These are phyloP conservation scores for Micractinium conductrix DNA, from an alignment of 139 green algal species.

Conservation along the genomic window DNA sequence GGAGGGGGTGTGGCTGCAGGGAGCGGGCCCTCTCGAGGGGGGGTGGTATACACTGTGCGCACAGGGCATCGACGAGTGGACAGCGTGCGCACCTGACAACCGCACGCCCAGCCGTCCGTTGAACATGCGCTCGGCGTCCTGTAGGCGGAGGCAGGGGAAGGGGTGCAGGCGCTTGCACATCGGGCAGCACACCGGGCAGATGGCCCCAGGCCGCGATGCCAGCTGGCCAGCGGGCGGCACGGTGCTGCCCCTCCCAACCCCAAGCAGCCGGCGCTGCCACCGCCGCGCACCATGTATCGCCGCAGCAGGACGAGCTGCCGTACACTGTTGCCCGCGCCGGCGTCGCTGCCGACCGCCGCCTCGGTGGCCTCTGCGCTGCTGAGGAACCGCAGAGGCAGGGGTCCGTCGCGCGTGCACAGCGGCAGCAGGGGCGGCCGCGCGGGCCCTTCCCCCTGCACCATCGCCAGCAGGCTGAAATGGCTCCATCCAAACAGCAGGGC, in stretches of 20 bases:
- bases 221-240: too few relatives aligned
- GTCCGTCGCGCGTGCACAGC: conserved; percentile 19
- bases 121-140: not conserved
- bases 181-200: too few relatives aligned
- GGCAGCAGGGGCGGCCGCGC: conserved; percentile 32
- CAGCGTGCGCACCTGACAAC: conserved; percentile 1
- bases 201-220: too few relatives aligned
- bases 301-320: conserved; percentile 16
- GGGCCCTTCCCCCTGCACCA: conserved; percentile 26
- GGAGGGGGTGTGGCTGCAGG: not conserved
- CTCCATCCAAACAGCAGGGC: conserved; percentile 11
- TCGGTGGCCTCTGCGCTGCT: not conserved
- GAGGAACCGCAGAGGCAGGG: conserved; percentile 31
- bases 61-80: not conserved
- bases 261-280: too few relatives aligned
- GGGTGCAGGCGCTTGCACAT: too few relatives aligned
- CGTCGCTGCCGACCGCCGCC: not conserved
- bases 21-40: not conserved
- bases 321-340: not conserved
- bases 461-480: conserved; percentile 36
- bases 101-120: conserved; percentile 10
- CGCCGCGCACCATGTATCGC: conserved; percentile 29
- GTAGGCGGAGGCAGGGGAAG: too few relatives aligned
- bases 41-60: too few relatives aligned
- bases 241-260: too few relatives aligned